These are phyloP conservation scores for Rugosomyces carneus DNA, from an alignment of 1,284 basidiomycete species.

Conservation along the genomic window DNA sequence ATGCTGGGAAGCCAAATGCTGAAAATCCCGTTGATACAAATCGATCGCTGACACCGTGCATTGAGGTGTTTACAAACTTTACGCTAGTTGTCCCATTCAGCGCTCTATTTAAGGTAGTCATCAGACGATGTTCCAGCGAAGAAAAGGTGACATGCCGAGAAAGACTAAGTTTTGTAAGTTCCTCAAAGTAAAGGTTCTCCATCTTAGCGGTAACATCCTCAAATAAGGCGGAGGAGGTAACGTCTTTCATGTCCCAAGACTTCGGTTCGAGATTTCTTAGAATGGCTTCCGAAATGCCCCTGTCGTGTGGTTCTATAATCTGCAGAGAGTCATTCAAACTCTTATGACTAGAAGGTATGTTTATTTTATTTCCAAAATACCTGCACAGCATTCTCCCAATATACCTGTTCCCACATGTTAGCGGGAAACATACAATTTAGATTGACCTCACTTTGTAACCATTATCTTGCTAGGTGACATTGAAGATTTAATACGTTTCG, in stretches of 20 bases:
- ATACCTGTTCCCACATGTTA: conserved; percentile 48
- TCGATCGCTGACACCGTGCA: conserved; percentile 79
- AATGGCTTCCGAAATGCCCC: conserved; percentile 65
- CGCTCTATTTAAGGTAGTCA: conserved; percentile 21
- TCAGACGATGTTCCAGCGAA: background rate
- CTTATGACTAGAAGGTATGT: too few relatives aligned
- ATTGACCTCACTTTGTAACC: conserved; percentile 63
- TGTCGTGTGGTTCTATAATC: conserved; percentile 80
- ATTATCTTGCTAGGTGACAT: conserved; percentile 60
- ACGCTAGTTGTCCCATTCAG: conserved; percentile 26
- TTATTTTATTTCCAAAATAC: conserved; percentile 31
- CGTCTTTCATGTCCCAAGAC: conserved; percentile 36
- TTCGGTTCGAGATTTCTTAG: conserved; percentile 51
- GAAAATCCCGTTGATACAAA: conserved; percentile 55
- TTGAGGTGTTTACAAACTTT: conserved; percentile 76
- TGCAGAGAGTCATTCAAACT: conserved; percentile 22
- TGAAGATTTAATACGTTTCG: background rate
- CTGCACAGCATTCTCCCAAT: conserved; percentile 83
- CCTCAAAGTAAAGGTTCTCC: conserved; percentile 51
- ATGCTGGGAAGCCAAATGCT: conserved; percentile 51
- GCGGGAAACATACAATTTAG: background rate
- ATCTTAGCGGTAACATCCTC: conserved; percentile 55
- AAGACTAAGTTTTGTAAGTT: conserved; percentile 36
- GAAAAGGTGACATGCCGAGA: conserved; percentile 32
- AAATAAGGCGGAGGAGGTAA: conserved; percentile 38